Evolutionary conservation across 805 yeast species (phyloP), one percentile per base, ranked within the genome.

Genomic region (Tanozyma kutaoensis): DNA sequence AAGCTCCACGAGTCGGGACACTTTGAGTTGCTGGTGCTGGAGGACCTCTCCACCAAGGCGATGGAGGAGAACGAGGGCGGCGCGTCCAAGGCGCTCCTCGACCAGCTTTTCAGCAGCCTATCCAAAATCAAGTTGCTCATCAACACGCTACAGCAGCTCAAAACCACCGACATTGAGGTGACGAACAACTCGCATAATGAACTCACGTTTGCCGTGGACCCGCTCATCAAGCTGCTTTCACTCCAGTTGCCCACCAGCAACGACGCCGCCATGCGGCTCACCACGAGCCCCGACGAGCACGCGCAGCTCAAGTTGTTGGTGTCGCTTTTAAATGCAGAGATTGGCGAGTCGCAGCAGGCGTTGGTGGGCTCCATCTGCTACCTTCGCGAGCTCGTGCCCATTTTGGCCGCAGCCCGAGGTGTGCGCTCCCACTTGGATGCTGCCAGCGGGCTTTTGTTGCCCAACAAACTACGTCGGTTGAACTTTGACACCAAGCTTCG

Each of bases 291-390:
- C 8, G 31, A 29, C 12, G 43, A 39, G 22, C 28, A 33, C 8
- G 16, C 14, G 20, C 23, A 23, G 35, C 35, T 43, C 15, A 33
- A 36, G 9, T 31, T 50, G 13, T 24, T 50, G 18, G 30, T 49
- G 23, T 31, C 32, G 6, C 40, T 45, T 27, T 35, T 52, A 29
- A 49, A 50, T 25, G 35, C 37, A n/a, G 48, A 46, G 10, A 25
- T 31, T 16, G 24, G 15, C 8, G 31, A 33, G 18, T 30, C 34
- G 1, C 24, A 27, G 4, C 19, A 18, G 11, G 35, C 40, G n/a
- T 42, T 57, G 8, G 36, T 52, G 24, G 58, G 58, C 2, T 46
- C 52, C 4, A 39, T 58, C 28, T 46, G 43, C 26, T 59, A 54
- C 31, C 35, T 59, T 16, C 45, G 50, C 24, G 50, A 48, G 22